Percentiles rank a stretch among this genome's conserved stretches.
Conservation (phyloP, 2,329 filamentous ascomycete species). For the Fusarium verrucosum region DNA sequence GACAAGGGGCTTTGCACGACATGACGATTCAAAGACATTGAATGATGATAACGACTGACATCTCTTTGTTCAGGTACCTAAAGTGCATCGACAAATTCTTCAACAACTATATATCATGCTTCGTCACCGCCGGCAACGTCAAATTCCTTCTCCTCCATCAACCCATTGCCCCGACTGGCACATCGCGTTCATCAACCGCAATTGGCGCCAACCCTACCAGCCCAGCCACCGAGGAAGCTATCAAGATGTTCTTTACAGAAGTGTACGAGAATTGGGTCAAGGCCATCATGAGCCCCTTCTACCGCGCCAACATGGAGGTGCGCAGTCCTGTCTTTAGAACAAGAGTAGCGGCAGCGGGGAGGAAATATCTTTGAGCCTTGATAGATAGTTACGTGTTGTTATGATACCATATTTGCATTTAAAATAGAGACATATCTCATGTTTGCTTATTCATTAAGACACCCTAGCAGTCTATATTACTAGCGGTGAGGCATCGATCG, state of each 20-base stretch:
- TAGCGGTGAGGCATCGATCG: no score
- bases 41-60: slow-evolving; percentile 5
- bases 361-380: slow-evolving; percentile 79
- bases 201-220: slow-evolving; percentile 86
- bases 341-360: slow-evolving; percentile 85
- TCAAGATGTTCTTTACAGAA: slow-evolving; percentile 92
- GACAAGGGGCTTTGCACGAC: slow-evolving; percentile 1
- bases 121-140: slow-evolving; percentile 89
- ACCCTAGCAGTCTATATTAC: neutral
- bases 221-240: slow-evolving; percentile 92
- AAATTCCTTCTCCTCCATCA: slow-evolving; percentile 96
- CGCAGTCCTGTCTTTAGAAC: slow-evolving; percentile 85
- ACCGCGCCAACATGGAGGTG: slow-evolving; percentile 84
- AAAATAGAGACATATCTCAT: neutral
- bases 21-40: neutral
- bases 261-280: slow-evolving; percentile 98
- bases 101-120: slow-evolving; percentile 93
- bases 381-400: slow-evolving; percentile 17
- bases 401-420: slow-evolving; percentile 40
- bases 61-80: slow-evolving; percentile 74
- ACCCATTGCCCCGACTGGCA: slow-evolving; percentile 61
- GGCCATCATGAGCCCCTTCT: slow-evolving; percentile 97
- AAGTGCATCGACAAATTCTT: slow-evolving; percentile 98
- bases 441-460: neutral
- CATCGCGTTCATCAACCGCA: slow-evolving; percentile 69